phyloP scores from a whole-genome alignment of 2,329 filamentous ascomycete genomes.

The Phialophora chinensis region DNA sequence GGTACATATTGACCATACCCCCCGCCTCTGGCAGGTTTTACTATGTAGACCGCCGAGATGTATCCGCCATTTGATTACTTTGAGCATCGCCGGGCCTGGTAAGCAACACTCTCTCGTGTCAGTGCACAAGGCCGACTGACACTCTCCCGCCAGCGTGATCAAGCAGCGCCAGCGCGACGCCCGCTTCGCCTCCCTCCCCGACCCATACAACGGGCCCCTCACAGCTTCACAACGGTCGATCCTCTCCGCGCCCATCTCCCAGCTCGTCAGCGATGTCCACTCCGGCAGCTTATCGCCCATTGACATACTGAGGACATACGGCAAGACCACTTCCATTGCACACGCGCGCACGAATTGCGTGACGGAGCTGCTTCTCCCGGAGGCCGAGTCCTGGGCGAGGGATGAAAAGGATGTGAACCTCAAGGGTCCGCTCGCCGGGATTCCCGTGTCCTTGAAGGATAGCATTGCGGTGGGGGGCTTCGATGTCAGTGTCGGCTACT shows the following conservation, averaged over 20 bases:
- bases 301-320: conserved; percentile 82
- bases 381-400: conserved; percentile 74
- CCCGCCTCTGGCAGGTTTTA: neutral
- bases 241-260: conserved; percentile 74
- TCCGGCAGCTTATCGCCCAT: conserved; percentile 68
- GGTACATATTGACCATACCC: neutral
- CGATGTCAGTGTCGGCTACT: conserved; percentile 82
- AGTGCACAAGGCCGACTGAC: neutral
- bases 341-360: conserved; percentile 88
- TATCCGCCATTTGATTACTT: conserved; percentile 69
- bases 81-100: conserved; percentile 75
- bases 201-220: conserved; percentile 69
- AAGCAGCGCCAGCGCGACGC: conserved; percentile 78
- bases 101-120: conserved; percentile 41
- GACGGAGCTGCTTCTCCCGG: conserved; percentile 81
- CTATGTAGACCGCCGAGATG: conserved; percentile 43
- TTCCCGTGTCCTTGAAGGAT: conserved; percentile 84
- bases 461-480: conserved; percentile 80
- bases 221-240: conserved; percentile 69
- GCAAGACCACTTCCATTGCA: conserved; percentile 81
- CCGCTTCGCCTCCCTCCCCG: conserved; percentile 71
- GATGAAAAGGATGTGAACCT: conserved; percentile 66
- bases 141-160: conserved; percentile 62
- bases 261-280: conserved; percentile 79
- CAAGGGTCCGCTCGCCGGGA: conserved; percentile 81